A percentile compares a stretch with the other conserved stretches of the same genome.
These are phyloP conservation scores for Przewalskia tangutica DNA, from an alignment of 257 asterid species.

Conservation along the genomic window DNA sequence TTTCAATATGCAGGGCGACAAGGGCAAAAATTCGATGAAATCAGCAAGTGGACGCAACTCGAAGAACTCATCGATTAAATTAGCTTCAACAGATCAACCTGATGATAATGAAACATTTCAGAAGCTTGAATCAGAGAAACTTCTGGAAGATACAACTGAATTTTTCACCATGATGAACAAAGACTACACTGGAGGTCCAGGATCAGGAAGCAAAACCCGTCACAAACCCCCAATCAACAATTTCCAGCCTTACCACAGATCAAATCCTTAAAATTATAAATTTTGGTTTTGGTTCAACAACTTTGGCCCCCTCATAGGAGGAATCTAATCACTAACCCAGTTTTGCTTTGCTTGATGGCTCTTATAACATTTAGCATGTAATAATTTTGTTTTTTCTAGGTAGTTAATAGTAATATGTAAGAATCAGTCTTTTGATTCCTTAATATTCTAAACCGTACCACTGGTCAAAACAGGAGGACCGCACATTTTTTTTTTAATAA, in stretches of 20 bases:
- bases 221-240: constrained; percentile 14
- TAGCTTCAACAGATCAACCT: background rate
- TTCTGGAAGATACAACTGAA: background rate
- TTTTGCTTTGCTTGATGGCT: constrained; percentile 2
- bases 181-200: constrained; percentile 5
- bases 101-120: constrained; percentile 3
- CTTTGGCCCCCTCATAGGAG: background rate
- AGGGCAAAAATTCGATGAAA: background rate
- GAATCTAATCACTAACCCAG: background rate
- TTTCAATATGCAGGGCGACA: background rate
- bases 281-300: background rate
- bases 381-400: background rate
- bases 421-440: background rate
- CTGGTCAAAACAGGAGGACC: background rate
- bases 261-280: background rate
- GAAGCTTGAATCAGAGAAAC: background rate
- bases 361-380: background rate
- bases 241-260: constrained; percentile 6
- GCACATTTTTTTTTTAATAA: background rate
- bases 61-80: background rate
- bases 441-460: background rate
- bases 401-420: background rate
- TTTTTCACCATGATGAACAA: constrained; percentile 8
- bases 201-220: background rate
- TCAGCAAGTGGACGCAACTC: background rate